Conservation (phyloP, 2,329 filamentous ascomycete species). For the Fusarium sp. region DNA sequence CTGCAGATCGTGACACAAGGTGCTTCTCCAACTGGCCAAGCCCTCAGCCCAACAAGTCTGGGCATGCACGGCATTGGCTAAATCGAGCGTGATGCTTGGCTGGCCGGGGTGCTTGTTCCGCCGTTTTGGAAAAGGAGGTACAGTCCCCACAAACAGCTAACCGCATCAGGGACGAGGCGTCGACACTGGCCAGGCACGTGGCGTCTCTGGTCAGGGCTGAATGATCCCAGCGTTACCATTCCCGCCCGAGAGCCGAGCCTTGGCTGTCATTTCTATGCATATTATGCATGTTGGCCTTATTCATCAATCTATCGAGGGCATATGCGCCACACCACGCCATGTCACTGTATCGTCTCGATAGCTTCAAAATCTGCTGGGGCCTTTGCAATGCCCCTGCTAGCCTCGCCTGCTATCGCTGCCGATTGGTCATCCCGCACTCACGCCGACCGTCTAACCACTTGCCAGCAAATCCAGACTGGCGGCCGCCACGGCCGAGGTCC, state of each 20-base stretch:
- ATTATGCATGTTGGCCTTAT: not conserved
- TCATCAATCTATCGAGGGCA: not conserved
- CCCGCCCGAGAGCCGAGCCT: not conserved
- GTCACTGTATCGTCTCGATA: not conserved
- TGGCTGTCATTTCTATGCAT: not conserved
- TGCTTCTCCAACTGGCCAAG: not conserved
- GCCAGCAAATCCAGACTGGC: not conserved
- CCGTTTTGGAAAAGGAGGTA: constrained; percentile 1
- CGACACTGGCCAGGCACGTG: not conserved
- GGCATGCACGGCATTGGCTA: not conserved
- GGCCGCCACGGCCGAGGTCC: not conserved
- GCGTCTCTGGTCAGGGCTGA: not conserved
- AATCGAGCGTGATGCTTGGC: not conserved
- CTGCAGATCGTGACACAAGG: not conserved
- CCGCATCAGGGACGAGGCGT: not conserved
- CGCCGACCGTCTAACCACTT: not conserved
- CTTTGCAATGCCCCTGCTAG: not conserved
- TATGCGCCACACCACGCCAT: not conserved
- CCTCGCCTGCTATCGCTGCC: not conserved
- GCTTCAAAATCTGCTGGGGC: not conserved
- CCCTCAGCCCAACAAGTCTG: not conserved
- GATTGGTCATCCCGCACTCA: not conserved
- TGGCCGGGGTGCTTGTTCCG: not conserved
- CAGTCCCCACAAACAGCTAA: not conserved
- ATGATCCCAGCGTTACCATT: not conserved